A percentile compares a stretch with the other conserved stretches of the same genome.
Evolutionary conservation across 106 monocot species (phyloP).

Genomic region (Phalaenopsis equestris): DNA sequence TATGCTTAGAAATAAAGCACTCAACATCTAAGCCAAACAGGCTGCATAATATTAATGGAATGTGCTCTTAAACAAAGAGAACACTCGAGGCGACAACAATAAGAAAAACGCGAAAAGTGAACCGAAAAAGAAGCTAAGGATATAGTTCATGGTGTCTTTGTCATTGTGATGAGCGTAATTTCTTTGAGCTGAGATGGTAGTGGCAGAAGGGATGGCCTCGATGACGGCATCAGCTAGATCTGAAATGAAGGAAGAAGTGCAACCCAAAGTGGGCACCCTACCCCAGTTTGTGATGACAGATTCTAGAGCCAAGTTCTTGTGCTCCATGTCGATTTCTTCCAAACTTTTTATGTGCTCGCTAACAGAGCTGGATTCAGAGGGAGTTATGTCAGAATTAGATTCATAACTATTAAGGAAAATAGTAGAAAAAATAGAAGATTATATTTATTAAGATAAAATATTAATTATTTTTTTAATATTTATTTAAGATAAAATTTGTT

Average conservation of each 20-base stretch:
- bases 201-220: constrained; percentile 71
- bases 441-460: too few species aligned
- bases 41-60: constrained; percentile 9
- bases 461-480: too few species aligned
- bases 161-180: constrained; percentile 6
- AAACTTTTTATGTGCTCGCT: too few species aligned
- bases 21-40: background rate
- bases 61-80: constrained; percentile 35
- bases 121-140: constrained; percentile 54
- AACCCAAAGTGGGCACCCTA: constrained; percentile 80
- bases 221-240: constrained; percentile 83
- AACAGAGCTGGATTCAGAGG: too few species aligned
- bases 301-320: too few species aligned
- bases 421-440: too few species aligned
- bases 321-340: too few species aligned
- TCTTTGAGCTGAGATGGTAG: constrained; percentile 21
- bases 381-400: too few species aligned
- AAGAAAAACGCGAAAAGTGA: constrained; percentile 61
- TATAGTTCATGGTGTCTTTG: constrained; percentile 22
- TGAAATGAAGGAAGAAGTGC: constrained; percentile 73
- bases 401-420: too few species aligned
- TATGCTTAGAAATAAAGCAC: too few species aligned
- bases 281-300: constrained; percentile 48
- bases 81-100: constrained; percentile 43
- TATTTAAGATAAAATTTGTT: too few species aligned